A percentile compares a stretch with the other conserved stretches of the same genome.
These are phyloP conservation scores for Nymphaea colorata DNA, from an alignment of 164 flowering plant genomes.

Conservation along the genomic window DNA sequence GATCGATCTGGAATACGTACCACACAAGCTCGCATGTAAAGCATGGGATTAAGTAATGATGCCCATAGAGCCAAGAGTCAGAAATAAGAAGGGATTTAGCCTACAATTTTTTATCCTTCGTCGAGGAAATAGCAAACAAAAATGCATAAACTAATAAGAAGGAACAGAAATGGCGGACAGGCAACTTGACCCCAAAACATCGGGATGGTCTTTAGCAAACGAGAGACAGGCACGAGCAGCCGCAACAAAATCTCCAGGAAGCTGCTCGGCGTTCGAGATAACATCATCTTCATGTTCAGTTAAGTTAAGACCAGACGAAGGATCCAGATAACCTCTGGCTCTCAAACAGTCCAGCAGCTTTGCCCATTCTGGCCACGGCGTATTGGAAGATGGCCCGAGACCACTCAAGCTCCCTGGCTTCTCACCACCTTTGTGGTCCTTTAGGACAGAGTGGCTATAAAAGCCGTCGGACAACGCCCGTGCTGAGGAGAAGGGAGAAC, in stretches of 20 bases:
- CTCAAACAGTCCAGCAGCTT: conserved; percentile 21
- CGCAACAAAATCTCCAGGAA: conserved; percentile 35
- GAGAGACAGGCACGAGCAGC: conserved; percentile 37
- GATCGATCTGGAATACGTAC: too few relatives aligned
- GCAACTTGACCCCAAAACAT: conserved; percentile 33
- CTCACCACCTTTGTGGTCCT: conserved; percentile 11
- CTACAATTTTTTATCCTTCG: neutral
- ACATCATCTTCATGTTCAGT: conserved; percentile 6
- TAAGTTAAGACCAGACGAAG: neutral
- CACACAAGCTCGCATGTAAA: too few relatives aligned
- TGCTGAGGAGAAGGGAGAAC: conserved; percentile 1
- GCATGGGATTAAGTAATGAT: too few relatives aligned
- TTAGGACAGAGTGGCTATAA: conserved; percentile 14
- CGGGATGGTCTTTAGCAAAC: conserved; percentile 38
- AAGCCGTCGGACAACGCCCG: conserved; percentile 12
- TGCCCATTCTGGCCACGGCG: conserved; percentile 55
- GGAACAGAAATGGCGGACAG: neutral
- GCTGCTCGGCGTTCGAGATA: conserved; percentile 13
- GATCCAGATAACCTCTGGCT: conserved; percentile 13
- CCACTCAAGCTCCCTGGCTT: conserved; percentile 1
- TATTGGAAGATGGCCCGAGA: neutral
- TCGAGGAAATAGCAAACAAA: neutral
- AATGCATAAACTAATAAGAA: neutral
- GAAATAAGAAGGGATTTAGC: too few relatives aligned
- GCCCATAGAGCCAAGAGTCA: too few relatives aligned